Evolutionary conservation across 345 rosid genomes (phyloP), one percentile per base, ranked within the genome.

Genomic region (Salix brachista): DNA sequence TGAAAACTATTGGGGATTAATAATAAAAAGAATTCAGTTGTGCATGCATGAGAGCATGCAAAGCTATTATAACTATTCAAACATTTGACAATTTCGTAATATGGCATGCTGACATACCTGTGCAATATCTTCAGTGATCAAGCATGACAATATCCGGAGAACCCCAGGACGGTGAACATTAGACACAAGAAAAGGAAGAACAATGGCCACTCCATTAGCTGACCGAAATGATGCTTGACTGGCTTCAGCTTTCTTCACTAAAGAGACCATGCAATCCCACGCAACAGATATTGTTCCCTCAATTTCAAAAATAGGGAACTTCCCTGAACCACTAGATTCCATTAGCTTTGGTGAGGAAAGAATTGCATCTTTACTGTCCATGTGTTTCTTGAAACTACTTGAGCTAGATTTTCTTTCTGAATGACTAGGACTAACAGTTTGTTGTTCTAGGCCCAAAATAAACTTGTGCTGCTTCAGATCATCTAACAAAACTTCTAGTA

Each of bases 181-280:
- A 46, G 93, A 96, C 73, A 87, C 94, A 85, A 96, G 76, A 77
- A 96, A 96, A 36, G 99, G 98, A 69, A 96, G 97, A 84, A 96
- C 84, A 65, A 87, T 80, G 42, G 90, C 81, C 81, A 94, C 89
- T 65, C 99, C 99, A 83, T 92, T 91, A 76, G 97, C 91, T 14
- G 94, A 87, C 39, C 99, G 92, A 79, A 96, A 94, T 65, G 97
- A 83, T 61, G 95, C 84, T 83, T 96, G 99, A 83, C 82, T 91
- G 60, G 88, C 89, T 86, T 96, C 99, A 80, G 99, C 86, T 89
- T 91, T 96, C 94, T 94, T 96, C 79, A 96, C 70, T 80, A 96
- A 85, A 82, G 97, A 90, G 73, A 91, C 88, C 94, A 96, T 48
- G 78, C 97, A 94, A 84, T 96, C 99, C 99, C 99, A 96, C 44